Evolutionary conservation across 805 yeast species (phyloP).

Genomic region (Candida bentonensis): DNA sequence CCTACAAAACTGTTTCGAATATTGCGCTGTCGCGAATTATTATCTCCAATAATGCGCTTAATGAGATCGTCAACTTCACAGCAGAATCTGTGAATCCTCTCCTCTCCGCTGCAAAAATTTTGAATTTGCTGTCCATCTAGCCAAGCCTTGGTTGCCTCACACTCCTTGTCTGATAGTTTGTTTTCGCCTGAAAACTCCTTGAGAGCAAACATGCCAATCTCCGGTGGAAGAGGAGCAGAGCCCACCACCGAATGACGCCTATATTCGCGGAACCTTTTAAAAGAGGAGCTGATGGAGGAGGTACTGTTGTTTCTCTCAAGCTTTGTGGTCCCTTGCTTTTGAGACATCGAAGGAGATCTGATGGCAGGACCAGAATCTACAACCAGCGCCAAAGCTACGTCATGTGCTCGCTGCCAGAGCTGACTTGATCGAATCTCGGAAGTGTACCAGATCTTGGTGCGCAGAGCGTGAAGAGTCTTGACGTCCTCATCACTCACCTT

Average conservation of each 20-base stretch:
- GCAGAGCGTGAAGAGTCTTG: constrained; percentile 6
- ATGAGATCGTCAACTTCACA: constrained; percentile 20
- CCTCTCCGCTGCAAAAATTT: constrained; percentile 22
- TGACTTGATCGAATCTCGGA: constrained; percentile 12
- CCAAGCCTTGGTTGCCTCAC: constrained; percentile 16
- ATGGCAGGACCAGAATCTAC: constrained; percentile 4
- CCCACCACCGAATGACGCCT: constrained; percentile 10
- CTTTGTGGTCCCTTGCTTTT: neutral
- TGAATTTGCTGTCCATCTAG: constrained; percentile 25
- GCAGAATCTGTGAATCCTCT: constrained; percentile 21
- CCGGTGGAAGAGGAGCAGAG: constrained; percentile 1
- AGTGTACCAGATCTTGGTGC: constrained; percentile 16
- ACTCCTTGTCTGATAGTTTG: constrained; percentile 16
- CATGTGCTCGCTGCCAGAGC: constrained; percentile 14
- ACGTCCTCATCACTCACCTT: neutral
- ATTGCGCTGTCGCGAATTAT: constrained; percentile 10
- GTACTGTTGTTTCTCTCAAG: constrained; percentile 3
- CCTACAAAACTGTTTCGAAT: constrained; percentile 12
- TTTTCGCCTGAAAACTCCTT: constrained; percentile 13
- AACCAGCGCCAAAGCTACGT: constrained; percentile 12
- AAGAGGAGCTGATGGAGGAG: constrained; percentile 10
- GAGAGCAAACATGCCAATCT: constrained; percentile 14
- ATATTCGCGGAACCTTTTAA: constrained; percentile 5
- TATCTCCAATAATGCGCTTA: constrained; percentile 18
- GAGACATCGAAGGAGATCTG: neutral